A percentile compares a stretch with the other conserved stretches of the same genome.
phyloP scores from a whole-genome alignment of 2,329 filamentous ascomycete genomes.

The Clonostachys sp. region DNA sequence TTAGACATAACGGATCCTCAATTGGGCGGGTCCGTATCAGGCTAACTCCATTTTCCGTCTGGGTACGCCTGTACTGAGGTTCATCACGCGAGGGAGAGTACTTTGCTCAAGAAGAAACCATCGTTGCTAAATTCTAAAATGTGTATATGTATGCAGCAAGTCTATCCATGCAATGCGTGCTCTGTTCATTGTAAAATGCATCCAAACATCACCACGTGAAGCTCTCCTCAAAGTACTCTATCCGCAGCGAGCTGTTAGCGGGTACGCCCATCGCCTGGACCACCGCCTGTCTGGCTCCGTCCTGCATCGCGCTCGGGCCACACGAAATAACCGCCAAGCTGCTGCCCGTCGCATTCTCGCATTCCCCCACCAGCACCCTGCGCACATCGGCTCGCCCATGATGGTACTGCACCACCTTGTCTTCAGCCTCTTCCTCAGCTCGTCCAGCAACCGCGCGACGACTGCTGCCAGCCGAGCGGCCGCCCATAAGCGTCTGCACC shows the following conservation, averaged over 20 bases:
- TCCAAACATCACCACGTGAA: constrained; percentile 29
- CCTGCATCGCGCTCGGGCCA: constrained; percentile 37
- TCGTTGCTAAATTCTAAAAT: too few species aligned
- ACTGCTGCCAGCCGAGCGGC: neutral
- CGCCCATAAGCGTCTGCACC: neutral
- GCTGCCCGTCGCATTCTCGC: constrained; percentile 9
- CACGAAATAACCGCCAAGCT: constrained; percentile 36
- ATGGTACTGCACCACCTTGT: constrained; percentile 5
- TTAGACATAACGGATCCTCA: too few species aligned
- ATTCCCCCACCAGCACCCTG: constrained; percentile 20
- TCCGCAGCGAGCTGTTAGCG: constrained; percentile 4
- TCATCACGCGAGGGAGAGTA: too few species aligned
- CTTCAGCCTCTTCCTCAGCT: neutral
- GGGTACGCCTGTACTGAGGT: too few species aligned
- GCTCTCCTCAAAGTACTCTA: constrained; percentile 38
- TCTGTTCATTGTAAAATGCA: neutral
- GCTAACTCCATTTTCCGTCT: too few species aligned
- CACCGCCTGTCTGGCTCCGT: constrained; percentile 31
- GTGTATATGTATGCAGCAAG: too few species aligned
- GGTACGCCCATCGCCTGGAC: constrained; percentile 18
- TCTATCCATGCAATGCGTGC: too few species aligned
- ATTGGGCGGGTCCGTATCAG: too few species aligned
- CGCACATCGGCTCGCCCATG: constrained; percentile 24
- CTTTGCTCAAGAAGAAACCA: too few species aligned
- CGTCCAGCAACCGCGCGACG: neutral